Conservation (phyloP, 2,329 filamentous ascomycete genomes). For the Dactylellina cionopaga region DNA sequence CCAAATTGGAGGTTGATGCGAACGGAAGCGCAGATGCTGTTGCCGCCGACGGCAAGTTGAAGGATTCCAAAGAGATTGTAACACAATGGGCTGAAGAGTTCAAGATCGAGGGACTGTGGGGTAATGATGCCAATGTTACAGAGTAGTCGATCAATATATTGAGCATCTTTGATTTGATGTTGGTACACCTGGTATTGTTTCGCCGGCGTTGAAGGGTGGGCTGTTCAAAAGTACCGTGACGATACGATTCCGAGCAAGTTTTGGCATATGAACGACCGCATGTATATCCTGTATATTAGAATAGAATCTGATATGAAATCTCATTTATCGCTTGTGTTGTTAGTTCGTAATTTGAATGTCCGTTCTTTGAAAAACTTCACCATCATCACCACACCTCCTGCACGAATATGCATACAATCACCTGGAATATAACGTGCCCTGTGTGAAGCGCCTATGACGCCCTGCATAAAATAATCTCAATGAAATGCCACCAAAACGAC, state of each 20-base stretch:
- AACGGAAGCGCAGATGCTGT: conserved; percentile 60
- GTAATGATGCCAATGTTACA: conserved; percentile 23
- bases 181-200: conserved; percentile 26
- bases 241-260: conserved; percentile 14
- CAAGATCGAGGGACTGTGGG: conserved; percentile 91
- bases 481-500: conserved; percentile 55
- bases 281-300: conserved; percentile 44
- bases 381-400: conserved; percentile 35
- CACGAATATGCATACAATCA: background rate
- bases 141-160: conserved; percentile 14
- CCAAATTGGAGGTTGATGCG: conserved; percentile 70
- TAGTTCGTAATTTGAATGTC: background rate
- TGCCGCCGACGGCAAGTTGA: conserved; percentile 63
- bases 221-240: conserved; percentile 31
- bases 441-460: no score
- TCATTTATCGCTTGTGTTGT: conserved; percentile 2
- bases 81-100: conserved; percentile 95
- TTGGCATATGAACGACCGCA: conserved; percentile 12
- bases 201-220: conserved; percentile 36
- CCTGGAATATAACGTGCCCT: no score
- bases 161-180: background rate
- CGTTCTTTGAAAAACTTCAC: conserved; percentile 1
- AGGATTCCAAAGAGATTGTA: conserved; percentile 85
- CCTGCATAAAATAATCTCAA: background rate
- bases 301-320: conserved; percentile 25